Base-by-base conservation (phyloP, 2,329 filamentous ascomycete genomes). In the Calonectria naviculata region DNA sequence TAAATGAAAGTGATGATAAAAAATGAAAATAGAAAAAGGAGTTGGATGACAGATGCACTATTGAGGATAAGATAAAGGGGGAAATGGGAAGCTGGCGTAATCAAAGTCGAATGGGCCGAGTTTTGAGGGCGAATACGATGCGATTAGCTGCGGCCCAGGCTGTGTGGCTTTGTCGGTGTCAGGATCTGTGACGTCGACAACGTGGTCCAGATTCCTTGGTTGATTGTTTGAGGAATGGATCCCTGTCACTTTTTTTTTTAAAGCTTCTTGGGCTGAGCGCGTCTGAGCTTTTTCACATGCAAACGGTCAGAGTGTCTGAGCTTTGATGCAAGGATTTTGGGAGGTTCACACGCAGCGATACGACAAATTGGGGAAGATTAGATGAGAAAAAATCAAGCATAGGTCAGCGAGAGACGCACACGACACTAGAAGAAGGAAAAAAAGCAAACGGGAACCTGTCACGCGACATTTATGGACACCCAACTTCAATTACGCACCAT, bases 241-340 rank as follows among this genome's bases (percentile, higher is more conserved):
- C 65, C 65, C 56, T 67, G 65, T 42, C 44, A 21, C 13, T 19
- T 67, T 58, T 66, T 66, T 58, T 56, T 56, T 56, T 56, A 41
- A 34, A 46, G 49, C n/a, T 26, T 47, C 58, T 9, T 19, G 28
- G 56, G 42, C 46, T 31, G 65, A 47, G 49, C 28, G 28, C 42
- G 52, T 44, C 28, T 58, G 42, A 58, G 26, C 68, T 62, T 75
- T 74, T 75, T 75, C 74, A 75, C 74, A 75, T 75, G 74, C 65
- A 64, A 73, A 65, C 42, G 67, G 13, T 62, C 62, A 47, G 13
- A 21, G 24, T 44, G 42, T 62, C 36, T 49, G 41, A 46, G 21
- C 24, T 36, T 36, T 28, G 52, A 36, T 38, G 31, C 21, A 19
- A 4, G 31, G n/a, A n/a, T n/a, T n/a, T 26, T 31, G 21, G 21